phyloP scores from a whole-genome alignment of 2,329 filamentous ascomycete species.

The Ophiocordyceps camponoti-leonardi region DNA sequence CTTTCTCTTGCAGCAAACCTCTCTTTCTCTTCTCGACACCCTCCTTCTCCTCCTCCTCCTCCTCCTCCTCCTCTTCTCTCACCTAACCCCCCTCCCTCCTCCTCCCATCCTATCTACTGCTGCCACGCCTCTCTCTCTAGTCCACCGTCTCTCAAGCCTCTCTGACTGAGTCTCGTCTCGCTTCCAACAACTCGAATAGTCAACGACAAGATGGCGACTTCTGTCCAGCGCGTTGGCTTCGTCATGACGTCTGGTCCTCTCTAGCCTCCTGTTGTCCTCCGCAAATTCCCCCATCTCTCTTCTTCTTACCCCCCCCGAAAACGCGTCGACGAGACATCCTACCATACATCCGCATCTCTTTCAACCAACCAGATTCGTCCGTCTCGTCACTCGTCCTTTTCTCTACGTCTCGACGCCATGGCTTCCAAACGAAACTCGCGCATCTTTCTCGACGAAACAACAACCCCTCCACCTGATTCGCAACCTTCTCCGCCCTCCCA shows the following conservation, averaged over 20 bases:
- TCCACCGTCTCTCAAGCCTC: background rate
- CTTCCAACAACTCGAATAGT: background rate
- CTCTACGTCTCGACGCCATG: constrained; percentile 1
- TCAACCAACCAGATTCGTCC: background rate
- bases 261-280: background rate
- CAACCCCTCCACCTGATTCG: background rate
- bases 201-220: constrained; percentile 2
- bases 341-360: background rate
- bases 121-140: background rate
- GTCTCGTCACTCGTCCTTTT: background rate
- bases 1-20: no score
- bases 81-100: background rate
- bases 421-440: constrained; percentile 12
- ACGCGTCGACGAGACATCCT: background rate
- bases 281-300: background rate
- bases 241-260: background rate
- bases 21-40: no score
- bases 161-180: no score
- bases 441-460: background rate
- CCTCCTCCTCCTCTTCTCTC: no score
- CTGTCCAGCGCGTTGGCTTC: constrained; percentile 2
- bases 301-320: background rate
- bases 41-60: no score
- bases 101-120: background rate
- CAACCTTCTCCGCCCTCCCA: background rate